phyloP scores from a whole-genome alignment of 306 rosid species.

The Cercis canadensis region DNA sequence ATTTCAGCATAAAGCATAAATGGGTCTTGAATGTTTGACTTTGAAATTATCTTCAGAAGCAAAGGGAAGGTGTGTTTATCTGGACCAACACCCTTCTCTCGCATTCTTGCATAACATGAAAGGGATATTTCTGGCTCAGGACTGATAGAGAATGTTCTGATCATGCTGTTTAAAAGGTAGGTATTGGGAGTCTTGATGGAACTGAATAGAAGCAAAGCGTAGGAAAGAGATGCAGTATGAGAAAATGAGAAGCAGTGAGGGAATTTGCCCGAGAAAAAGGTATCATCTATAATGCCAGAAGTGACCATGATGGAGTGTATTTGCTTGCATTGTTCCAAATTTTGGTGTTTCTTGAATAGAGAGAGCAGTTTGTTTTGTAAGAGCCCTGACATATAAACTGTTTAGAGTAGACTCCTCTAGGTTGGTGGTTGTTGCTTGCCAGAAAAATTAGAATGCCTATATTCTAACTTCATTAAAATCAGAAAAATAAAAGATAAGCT shows the following conservation, averaged over 20 bases:
- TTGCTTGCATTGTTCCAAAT: constrained; percentile 27
- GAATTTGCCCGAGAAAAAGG: constrained; percentile 33
- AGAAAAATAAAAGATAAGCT: too few relatives aligned
- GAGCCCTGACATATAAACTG: neutral
- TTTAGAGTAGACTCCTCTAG: too few relatives aligned
- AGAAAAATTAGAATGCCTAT: too few relatives aligned
- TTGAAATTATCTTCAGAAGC: constrained; percentile 46
- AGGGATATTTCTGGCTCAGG: constrained; percentile 23
- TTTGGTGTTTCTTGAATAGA: constrained; percentile 14
- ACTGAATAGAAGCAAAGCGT: constrained; percentile 35
- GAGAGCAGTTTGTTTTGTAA: constrained; percentile 22
- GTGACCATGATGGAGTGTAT: constrained; percentile 46
- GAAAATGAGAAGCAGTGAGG: constrained; percentile 22
- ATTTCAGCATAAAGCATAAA: constrained; percentile 40
- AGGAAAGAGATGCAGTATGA: constrained; percentile 1
- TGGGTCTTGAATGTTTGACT: constrained; percentile 22
- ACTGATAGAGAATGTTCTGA: constrained; percentile 33
- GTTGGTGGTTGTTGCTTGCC: too few relatives aligned
- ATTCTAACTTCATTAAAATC: too few relatives aligned
- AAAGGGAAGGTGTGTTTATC: constrained; percentile 57
- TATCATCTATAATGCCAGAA: constrained; percentile 29
- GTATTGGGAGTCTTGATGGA: constrained; percentile 32
- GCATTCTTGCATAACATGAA: constrained; percentile 40
- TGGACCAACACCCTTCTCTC: constrained; percentile 36
- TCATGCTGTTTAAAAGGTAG: constrained; percentile 38